A percentile compares a stretch with the other conserved stretches of the same genome.
Evolutionary conservation across 2,329 filamentous ascomycete species (phyloP).

Genomic region (Mycosphaerelloides madeirae): DNA sequence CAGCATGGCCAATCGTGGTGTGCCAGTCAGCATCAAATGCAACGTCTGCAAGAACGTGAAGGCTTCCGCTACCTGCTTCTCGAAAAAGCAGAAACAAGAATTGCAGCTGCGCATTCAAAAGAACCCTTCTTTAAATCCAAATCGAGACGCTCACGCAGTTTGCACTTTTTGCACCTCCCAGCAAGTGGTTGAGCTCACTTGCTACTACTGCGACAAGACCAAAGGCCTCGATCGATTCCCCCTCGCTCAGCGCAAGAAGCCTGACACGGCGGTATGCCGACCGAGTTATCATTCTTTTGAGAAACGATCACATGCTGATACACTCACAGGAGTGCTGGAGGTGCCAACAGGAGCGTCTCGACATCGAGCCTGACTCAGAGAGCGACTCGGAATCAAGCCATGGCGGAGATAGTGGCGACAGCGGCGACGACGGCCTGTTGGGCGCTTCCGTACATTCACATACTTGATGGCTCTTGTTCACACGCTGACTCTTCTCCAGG

Average conservation of each 20-base stretch:
- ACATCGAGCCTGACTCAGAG: slow-evolving; percentile 17
- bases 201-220: slow-evolving; percentile 20
- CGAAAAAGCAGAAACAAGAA: slow-evolving; percentile 7
- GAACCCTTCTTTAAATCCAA: too few relatives aligned
- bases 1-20: too few relatives aligned
- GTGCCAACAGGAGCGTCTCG: slow-evolving; percentile 17
- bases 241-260: slow-evolving; percentile 22
- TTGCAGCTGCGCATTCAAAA: too few relatives aligned
- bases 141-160: slow-evolving; percentile 1
- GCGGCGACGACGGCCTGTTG: slow-evolving; percentile 3
- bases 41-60: slow-evolving; percentile 2
- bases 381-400: slow-evolving; percentile 7
- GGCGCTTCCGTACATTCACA: too few relatives aligned
- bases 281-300: background rate
- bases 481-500: too few relatives aligned
- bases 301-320: background rate
- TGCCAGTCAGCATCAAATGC: too few relatives aligned
- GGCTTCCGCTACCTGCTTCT: background rate
- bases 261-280: slow-evolving; percentile 21
- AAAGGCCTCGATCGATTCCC: slow-evolving; percentile 24
- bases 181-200: slow-evolving; percentile 23
- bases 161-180: slow-evolving; percentile 21
- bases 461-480: too few relatives aligned
- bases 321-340: slow-evolving; percentile 18
- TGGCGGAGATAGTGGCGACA: slow-evolving; percentile 4